Evolutionary conservation across 345 rosid genomes (phyloP), one percentile per base, ranked within the genome.

Genomic region (Melastoma malabathricum): DNA sequence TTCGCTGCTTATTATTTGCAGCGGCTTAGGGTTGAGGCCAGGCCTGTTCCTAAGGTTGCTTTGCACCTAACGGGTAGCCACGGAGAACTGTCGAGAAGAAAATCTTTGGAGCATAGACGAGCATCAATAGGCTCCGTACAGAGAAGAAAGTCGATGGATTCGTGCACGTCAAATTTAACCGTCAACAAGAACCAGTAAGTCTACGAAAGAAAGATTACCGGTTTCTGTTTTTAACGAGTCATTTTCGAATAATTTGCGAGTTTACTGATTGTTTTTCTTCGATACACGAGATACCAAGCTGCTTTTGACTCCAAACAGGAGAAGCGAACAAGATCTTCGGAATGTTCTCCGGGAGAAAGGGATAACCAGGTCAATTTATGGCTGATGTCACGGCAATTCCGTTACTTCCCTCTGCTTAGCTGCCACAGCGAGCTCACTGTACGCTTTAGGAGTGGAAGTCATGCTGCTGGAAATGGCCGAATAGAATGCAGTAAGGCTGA

Each of bases 21-120:
- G 13, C 78, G 85, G 84, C 79, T 82, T 39, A 74, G 68, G 61
- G 65, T 66, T 46, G 85, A 80, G 52, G 75, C 54, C 14, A 62
- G 66, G 49, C 15, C 72, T 19, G 50, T 70, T 62, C 84, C 89
- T 50, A 15, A 29, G 12, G 72, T 81, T 48, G 80, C 82, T 57
- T 59, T 76, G 54, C 89, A 82, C 5, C 58, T 74, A 10, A 66
- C 46, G 46, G 54, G 60, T n/a, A 44, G 54, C 41, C 60, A 34
- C 59, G 6, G 31, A 27, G 50, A 64, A 60, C 50, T 55, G 23
- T 70, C 72, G 7, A 79, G 79, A 29, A 3, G 31, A 27, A 27
- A 27, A 27, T 27, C 31, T 27, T 27, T 6, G 3, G 31, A 27
- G 31, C 15, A 50, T 8, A 0, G 41, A 29, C 4, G 34, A 22